phyloP scores from a whole-genome alignment of 352 stramenopile genomes.

The Globisporangium cystogenes region DNA sequence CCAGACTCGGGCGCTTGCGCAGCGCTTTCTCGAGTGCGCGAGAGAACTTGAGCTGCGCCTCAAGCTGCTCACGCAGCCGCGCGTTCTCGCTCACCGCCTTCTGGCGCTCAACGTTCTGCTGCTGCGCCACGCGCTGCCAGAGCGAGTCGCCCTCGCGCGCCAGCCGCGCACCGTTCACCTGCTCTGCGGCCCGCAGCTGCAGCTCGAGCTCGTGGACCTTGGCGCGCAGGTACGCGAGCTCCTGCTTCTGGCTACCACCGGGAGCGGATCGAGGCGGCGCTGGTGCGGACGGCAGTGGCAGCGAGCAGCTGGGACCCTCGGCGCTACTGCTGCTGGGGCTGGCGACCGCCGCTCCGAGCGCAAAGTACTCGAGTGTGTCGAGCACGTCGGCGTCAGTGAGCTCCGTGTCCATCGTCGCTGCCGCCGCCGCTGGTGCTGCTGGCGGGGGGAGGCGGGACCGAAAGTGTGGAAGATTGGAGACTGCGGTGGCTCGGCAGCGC shows the following conservation, averaged over 20 bases:
- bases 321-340: not conserved
- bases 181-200: slow-evolving; percentile 13
- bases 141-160: slow-evolving; percentile 11
- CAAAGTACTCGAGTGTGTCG: slow-evolving; percentile 5
- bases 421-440: no score
- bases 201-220: slow-evolving; percentile 28
- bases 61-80: slow-evolving; percentile 20
- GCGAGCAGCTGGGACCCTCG: no score
- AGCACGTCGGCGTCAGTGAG: slow-evolving; percentile 7
- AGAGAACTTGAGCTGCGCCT: no score
- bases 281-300: no score
- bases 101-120: slow-evolving; percentile 28
- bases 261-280: no score
- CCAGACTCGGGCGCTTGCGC: slow-evolving; percentile 27
- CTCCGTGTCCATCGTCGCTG: slow-evolving; percentile 6
- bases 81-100: slow-evolving; percentile 30
- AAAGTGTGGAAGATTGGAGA: not conserved
- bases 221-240: slow-evolving; percentile 31
- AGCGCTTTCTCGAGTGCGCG: no score
- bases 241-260: slow-evolving; percentile 31
- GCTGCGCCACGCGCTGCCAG: slow-evolving; percentile 33
- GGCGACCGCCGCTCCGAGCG: not conserved
- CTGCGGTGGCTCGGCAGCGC: no score
- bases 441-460: no score
- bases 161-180: slow-evolving; percentile 8